A percentile compares a stretch with the other conserved stretches of the same genome.
Conservation (phyloP, 306 rosid species). For the Cicer arietinum region DNA sequence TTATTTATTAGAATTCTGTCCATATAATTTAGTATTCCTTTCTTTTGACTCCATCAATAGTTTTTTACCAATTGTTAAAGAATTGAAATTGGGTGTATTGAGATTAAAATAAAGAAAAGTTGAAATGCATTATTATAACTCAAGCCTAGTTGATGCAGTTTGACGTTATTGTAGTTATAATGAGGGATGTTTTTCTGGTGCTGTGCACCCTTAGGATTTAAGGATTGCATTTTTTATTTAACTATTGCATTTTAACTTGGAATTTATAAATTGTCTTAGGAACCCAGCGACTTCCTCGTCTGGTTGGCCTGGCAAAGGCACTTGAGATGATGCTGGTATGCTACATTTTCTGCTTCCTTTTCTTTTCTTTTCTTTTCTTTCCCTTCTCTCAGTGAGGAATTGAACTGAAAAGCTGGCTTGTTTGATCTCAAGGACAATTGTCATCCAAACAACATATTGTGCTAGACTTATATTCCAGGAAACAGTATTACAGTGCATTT, state of each 20-base stretch:
- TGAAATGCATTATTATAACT: background rate
- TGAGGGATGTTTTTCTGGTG: background rate
- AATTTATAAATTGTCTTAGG: conserved; percentile 62
- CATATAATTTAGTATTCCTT: background rate
- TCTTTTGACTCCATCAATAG: background rate
- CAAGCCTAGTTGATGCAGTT: conserved; percentile 20
- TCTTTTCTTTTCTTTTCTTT: conserved; percentile 15
- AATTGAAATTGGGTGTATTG: background rate
- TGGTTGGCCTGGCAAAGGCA: conserved; percentile 90
- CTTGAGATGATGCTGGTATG: conserved; percentile 97
- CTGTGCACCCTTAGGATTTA: background rate
- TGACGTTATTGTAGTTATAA: background rate
- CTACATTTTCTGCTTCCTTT: conserved; percentile 29
- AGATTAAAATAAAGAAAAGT: background rate
- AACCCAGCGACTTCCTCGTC: conserved; percentile 98
- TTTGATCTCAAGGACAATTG: conserved; percentile 22
- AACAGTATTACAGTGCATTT: background rate
- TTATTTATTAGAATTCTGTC: background rate
- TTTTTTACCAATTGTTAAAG: background rate
- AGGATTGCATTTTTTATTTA: conserved; percentile 26
- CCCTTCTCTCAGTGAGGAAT: conserved; percentile 22
- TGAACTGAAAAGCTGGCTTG: conserved; percentile 28
- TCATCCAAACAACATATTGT: conserved; percentile 23
- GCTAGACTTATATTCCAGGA: conserved; percentile 13
- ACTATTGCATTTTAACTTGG: conserved; percentile 36